A percentile compares a stretch with the other conserved stretches of the same genome.
phyloP scores from a whole-genome alignment of 75 land plant species.

The Selaginella tamariscina region DNA sequence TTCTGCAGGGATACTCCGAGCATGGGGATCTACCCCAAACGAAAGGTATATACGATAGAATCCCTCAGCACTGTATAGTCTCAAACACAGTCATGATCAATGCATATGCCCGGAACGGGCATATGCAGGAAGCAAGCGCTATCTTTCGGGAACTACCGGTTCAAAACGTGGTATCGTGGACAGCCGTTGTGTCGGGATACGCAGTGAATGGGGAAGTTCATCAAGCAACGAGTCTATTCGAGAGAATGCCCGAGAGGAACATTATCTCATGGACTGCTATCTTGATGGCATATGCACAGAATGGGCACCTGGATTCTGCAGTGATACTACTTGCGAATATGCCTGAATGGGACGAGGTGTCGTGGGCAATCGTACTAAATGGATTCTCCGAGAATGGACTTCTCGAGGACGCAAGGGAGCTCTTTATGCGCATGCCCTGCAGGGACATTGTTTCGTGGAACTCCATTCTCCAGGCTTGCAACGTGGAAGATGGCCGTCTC shows the following conservation, averaged over 20 bases:
- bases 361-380: too few relatives aligned
- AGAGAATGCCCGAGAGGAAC: neutral
- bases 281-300: neutral
- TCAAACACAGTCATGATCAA: neutral
- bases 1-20: neutral
- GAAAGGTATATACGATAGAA: too few relatives aligned
- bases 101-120: neutral
- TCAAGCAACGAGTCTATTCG: neutral
- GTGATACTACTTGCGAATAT: neutral
- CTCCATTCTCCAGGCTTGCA: neutral
- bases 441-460: neutral
- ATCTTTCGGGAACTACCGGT: neutral
- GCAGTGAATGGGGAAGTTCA: neutral
- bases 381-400: too few relatives aligned
- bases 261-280: neutral
- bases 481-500: neutral
- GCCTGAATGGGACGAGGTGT: neutral
- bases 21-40: neutral
- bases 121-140: neutral
- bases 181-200: neutral
- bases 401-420: neutral
- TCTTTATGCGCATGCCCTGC: neutral
- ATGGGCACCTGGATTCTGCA: neutral
- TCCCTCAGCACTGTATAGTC: too few relatives aligned
- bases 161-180: neutral